Base-by-base conservation (phyloP, 1,284 basidiomycete genomes). In the Vanrija pseudolonga region DNA sequence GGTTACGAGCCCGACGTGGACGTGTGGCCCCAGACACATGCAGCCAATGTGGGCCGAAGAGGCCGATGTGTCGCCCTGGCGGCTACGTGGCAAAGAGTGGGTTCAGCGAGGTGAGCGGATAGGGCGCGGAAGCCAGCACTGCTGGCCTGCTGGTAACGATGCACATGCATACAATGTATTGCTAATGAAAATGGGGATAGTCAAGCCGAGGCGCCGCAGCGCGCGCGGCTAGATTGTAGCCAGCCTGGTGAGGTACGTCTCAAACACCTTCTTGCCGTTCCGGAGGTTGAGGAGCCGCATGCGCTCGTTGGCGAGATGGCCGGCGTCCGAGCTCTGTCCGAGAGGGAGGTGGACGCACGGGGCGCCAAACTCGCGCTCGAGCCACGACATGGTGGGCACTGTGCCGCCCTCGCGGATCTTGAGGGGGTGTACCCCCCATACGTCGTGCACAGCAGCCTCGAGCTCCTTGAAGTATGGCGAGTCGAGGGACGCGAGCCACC, bases 401-500 rank as follows among this genome's bases (percentile, higher is more conserved):
- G 68, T 75, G 24, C 95, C 95, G 67, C 95, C 95, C 79, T 98
- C 95, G 41, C 93, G 82, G 53, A 96, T 95, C 47, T 88, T 84
- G 60, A 97, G 77, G 3, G 94, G 94, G 57, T 85, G 82, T 23
- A 84, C 78, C 17, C 85, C 85, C 93, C 91, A 96, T 64, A 94
- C 90, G 45, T 90, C 85, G 56, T 82, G 79, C 0, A 97, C 84
- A 9, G 91, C 87, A 39, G 80, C 79, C 70, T 92, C 89, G 19
- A 98, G 80, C 0, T 88, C 86, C 62, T 84, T 81, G 79, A 93
- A 92, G 83, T 89, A 95, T 3, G 82, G 80, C 56, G 86, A 86
- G 48, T 90, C 83, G 24, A 92, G 81, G 46, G 88, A 84, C 0
- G 93, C 92, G 1, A 97, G 80, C 95, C 95, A 98, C 93, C 94